These are phyloP conservation scores for Cucurbita ficifolia DNA, from an alignment of 306 rosid species.

Conservation along the genomic window DNA sequence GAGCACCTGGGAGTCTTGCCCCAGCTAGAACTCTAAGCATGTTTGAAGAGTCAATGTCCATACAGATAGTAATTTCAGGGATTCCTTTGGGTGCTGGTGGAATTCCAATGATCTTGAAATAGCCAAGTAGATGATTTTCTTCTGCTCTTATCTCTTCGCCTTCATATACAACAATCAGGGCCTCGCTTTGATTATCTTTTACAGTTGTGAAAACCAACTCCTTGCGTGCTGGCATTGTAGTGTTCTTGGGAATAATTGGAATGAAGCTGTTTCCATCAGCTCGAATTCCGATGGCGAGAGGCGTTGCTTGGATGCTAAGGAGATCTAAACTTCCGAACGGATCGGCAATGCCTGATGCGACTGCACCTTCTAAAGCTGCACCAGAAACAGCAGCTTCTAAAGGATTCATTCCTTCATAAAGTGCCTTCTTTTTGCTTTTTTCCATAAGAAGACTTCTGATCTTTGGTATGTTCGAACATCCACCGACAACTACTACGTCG, in stretches of 20 bases:
- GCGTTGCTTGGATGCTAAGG: conserved; percentile 63
- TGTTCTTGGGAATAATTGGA: conserved; percentile 56
- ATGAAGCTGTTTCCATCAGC: conserved; percentile 51
- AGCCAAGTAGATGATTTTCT: conserved; percentile 66
- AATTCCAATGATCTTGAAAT: conserved; percentile 62
- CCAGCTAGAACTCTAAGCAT: conserved; percentile 51
- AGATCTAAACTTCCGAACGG: conserved; percentile 72
- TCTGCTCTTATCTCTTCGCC: conserved; percentile 46
- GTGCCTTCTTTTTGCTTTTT: conserved; percentile 24
- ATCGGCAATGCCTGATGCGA: conserved; percentile 63
- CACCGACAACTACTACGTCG: conserved; percentile 63
- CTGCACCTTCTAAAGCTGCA: conserved; percentile 80
- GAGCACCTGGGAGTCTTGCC: conserved; percentile 45
- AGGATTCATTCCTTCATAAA: conserved; percentile 50
- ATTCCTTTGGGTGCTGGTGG: conserved; percentile 55
- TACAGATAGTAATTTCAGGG: conserved; percentile 56
- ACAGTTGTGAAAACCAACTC: conserved; percentile 55
- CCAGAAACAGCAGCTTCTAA: conserved; percentile 76
- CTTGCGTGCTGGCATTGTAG: conserved; percentile 62
- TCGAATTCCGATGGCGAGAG: conserved; percentile 66
- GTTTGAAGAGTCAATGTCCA: conserved; percentile 68
- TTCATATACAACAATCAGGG: conserved; percentile 60
- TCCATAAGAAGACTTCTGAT: conserved; percentile 33
- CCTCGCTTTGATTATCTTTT: conserved; percentile 64
- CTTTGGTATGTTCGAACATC: conserved; percentile 72